Percentiles rank a stretch among this genome's conserved stretches.
Evolutionary conservation across 257 asterid species (phyloP).

Genomic region (Penstemon newberryi): DNA sequence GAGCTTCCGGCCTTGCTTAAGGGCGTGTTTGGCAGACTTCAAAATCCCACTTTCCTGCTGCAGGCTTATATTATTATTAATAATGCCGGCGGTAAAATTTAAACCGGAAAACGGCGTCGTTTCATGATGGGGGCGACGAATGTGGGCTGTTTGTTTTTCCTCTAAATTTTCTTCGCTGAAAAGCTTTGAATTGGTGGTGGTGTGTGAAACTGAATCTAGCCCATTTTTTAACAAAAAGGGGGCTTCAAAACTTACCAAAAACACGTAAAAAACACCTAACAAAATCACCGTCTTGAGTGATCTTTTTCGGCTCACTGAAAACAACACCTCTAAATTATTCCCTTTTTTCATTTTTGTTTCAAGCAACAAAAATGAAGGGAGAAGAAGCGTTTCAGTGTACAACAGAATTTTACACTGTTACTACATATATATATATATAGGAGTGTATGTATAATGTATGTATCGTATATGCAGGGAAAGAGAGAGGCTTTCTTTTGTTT

Average conservation of each 20-base stretch:
- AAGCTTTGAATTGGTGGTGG: constrained; percentile 49
- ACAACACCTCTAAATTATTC: constrained; percentile 53
- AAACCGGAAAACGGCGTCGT: constrained; percentile 45
- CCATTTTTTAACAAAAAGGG: constrained; percentile 67
- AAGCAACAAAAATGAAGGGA: too few relatives aligned
- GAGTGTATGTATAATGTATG: too few relatives aligned
- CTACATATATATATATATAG: too few relatives aligned
- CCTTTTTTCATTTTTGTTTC: constrained; percentile 56
- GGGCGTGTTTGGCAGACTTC: constrained; percentile 70
- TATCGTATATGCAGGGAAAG: too few relatives aligned
- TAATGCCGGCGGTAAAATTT: constrained; percentile 54
- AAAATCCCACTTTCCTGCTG: constrained; percentile 41
- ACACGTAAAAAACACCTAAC: constrained; percentile 48
- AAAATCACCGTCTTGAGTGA: constrained; percentile 54
- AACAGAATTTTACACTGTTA: too few relatives aligned
- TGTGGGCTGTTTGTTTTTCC: constrained; percentile 59
- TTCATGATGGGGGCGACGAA: constrained; percentile 67
- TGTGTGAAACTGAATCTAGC: constrained; percentile 38
- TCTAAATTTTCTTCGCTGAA: constrained; percentile 67
- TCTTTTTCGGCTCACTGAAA: constrained; percentile 62
- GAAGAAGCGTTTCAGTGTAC: too few relatives aligned
- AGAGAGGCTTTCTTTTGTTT: too few relatives aligned
- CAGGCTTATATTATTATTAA: constrained; percentile 36
- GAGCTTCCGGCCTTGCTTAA: constrained; percentile 59
- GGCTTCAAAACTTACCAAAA: constrained; percentile 69